These are phyloP conservation scores for Bruguiera gymnorhiza DNA, from an alignment of 345 rosid species.

Conservation along the genomic window DNA sequence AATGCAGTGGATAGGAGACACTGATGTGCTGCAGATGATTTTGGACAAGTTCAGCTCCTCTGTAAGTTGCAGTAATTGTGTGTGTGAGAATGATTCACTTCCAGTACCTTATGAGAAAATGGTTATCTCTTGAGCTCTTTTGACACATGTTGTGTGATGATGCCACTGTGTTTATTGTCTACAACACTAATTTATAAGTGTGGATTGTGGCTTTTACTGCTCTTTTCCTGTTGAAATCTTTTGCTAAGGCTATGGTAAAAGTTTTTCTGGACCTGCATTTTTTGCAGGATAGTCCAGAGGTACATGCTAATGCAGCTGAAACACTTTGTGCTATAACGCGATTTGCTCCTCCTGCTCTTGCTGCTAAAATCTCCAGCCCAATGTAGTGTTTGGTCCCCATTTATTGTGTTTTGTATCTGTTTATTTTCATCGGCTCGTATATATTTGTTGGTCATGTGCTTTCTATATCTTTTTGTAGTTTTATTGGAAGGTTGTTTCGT, in stretches of 20 bases:
- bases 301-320: slow-evolving; percentile 95
- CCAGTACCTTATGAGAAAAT: background rate
- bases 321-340: slow-evolving; percentile 78
- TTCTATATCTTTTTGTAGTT: slow-evolving; percentile 42
- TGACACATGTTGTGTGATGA: background rate
- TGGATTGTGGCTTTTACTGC: background rate
- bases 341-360: slow-evolving; percentile 81
- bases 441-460: slow-evolving; percentile 11
- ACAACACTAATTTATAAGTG: background rate
- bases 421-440: slow-evolving; percentile 8
- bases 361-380: slow-evolving; percentile 73
- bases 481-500: slow-evolving; percentile 70
- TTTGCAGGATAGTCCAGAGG: slow-evolving; percentile 80
- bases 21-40: slow-evolving; percentile 85
- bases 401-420: background rate
- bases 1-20: slow-evolving; percentile 88
- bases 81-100: background rate
- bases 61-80: slow-evolving; percentile 43
- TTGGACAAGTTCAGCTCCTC: slow-evolving; percentile 88
- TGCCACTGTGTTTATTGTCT: background rate
- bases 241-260: background rate
- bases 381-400: slow-evolving; percentile 35
- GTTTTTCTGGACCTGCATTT: slow-evolving; percentile 7
- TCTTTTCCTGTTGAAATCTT: background rate
- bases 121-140: background rate